Evolutionary conservation across 768 basidiomycete species (phyloP), one percentile per base, ranked within the genome.

Genomic region (Boletus reticulatus): DNA sequence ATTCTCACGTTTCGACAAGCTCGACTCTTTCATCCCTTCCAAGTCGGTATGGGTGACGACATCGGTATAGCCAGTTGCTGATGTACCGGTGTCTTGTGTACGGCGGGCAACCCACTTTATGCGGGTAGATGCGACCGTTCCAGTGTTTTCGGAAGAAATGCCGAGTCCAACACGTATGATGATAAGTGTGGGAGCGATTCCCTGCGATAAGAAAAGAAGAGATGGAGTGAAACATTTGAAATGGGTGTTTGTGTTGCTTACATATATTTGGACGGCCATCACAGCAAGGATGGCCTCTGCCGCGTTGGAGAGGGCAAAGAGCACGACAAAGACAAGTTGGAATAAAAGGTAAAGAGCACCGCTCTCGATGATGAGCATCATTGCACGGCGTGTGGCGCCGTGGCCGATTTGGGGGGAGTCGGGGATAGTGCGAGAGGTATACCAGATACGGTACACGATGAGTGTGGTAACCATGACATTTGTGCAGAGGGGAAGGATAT

Each of bases 391-490:
- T 4, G 64, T 53, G 1, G 59, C 59, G 12, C 62, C 58, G 19
- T 53, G 53, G 12, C 52, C 53, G 50, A 65, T 39, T 12, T 60
- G 2, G 2, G 49, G 52, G 8, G 63, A 48, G 22, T 58, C 47
- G 10, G 49, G 48, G n/a, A 54, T 44, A 13, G 50, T 1, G 41
- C 62, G 62, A 7, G 64, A 66, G 42, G 60, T 55, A 38, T 58
- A 52, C 74, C 72, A 78, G 29, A 80, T 74, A 32, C 74, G 75
- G 37, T 50, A 65, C 19, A 72, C 71, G 44, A 79, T 79, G 63
- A 80, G 72, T 13, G 50, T 44, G 7, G 78, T 79, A 34, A 78
- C 69, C 24, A 79, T 51, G 60, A 75, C 48, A 53, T 80, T 80
- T 7, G 76, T 72, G 49, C 67, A 69, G 36, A 80, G 69, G 4